Base-by-base conservation (phyloP, 1,284 basidiomycete genomes). In the Malassezia caprae region DNA sequence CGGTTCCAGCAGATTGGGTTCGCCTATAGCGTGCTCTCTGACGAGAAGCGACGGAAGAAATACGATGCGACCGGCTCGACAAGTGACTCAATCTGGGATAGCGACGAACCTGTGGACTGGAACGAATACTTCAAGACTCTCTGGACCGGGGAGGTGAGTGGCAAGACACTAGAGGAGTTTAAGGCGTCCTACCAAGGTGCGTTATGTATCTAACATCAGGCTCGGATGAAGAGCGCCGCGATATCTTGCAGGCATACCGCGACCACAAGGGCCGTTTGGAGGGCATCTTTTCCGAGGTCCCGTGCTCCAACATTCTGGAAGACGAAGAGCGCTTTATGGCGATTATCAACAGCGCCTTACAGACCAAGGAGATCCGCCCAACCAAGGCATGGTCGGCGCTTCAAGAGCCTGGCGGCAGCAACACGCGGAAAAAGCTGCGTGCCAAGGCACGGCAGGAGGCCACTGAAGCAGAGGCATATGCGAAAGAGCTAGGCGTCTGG, bases 111-210 rank as follows among this genome's bases (percentile, higher is more conserved):
- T n/a, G 63, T 72, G n/a, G 67, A 71, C 64, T 75, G 72, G 72
- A 63, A 72, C 53, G 68, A 70, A n/a, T 73, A 75, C 63, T 75
- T 75, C 57, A 65, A 67, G 45, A 60, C 61, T 53, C 60, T 74
- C 30, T 74, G 70, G 70, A 62, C 61, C 4, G 72, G 71, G 24
- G 68, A 72, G 43, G 71, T 75, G 6, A 63, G 47, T 19, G 60
- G 61, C 1, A 56, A 69, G 43, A 65, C 63, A 6, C 61, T 75
- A 5, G 64, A 67, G 19, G 63, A 67, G 10, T 71, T 71, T 47
- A 64, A 68, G 59, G 39, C 56, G 13, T 65, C 67, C 46, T 74
- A 74, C 41, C 67, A 69, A 50, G 58, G 60, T 63, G 41, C 35
- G 61, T 39, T 13, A 2, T 12, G 19, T 19, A 5, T 35, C 30